Evolutionary conservation across 169 alveolate species (phyloP).

Genomic region (Plasmodium knowlesi): DNA sequence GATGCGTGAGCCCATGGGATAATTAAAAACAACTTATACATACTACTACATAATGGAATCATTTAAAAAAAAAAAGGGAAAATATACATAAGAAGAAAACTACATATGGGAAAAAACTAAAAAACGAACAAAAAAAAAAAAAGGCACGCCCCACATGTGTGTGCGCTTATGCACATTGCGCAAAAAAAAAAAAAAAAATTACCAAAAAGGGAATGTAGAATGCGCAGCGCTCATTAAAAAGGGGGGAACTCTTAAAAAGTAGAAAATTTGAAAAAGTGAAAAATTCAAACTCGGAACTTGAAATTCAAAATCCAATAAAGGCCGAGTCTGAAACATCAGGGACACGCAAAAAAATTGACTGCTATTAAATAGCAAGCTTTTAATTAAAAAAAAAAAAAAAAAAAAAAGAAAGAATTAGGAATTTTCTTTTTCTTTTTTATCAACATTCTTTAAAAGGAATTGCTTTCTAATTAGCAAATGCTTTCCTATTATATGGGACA

Average conservation of each 20-base stretch:
- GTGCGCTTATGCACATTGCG: not conserved
- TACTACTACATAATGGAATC: conserved; percentile 7
- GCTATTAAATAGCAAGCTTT: not conserved
- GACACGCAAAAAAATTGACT: conserved; percentile 1
- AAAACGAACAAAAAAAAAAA: not conserved
- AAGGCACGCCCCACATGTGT: not conserved
- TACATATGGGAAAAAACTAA: conserved; percentile 11
- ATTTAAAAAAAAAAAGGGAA: conserved; percentile 29
- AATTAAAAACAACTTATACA: not conserved
- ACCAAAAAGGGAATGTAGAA: not conserved
- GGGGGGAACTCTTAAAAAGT: not conserved
- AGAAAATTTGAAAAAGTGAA: not conserved
- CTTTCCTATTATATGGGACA: conserved; percentile 70
- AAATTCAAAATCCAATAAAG: not conserved
- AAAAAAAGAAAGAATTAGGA: not conserved
- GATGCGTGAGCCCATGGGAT: not conserved
- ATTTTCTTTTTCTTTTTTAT: not conserved
- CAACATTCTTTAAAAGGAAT: conserved; percentile 12
- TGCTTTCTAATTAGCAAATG: conserved; percentile 44
- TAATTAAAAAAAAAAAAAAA: not conserved
- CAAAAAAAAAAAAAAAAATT: not conserved
- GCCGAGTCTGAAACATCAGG: not conserved
- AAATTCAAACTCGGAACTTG: not conserved
- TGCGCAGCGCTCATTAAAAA: not conserved
- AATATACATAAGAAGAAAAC: conserved; percentile 8